Percentiles rank a stretch among this genome's conserved stretches.
Evolutionary conservation across 805 yeast species (phyloP).

Genomic region (Candida pini): DNA sequence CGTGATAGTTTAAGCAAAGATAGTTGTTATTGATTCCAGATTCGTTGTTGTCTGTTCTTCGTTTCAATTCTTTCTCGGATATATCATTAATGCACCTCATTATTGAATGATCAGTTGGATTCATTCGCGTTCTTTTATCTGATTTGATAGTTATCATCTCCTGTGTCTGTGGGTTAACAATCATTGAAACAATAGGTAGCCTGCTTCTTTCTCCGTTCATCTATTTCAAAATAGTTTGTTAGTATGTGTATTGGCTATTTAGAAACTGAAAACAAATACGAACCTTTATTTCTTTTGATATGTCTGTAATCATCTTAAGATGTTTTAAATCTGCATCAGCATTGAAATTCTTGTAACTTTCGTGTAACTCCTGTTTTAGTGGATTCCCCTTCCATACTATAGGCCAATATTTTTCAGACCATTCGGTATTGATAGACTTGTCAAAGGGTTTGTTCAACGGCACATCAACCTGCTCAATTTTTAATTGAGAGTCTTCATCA

Average conservation of each 20-base stretch:
- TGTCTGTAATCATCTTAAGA: slow-evolving; percentile 24
- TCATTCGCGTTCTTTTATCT: slow-evolving; percentile 35
- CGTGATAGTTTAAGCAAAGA: slow-evolving; percentile 69
- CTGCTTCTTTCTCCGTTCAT: slow-evolving; percentile 1
- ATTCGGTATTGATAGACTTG: slow-evolving; percentile 55
- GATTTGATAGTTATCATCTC: slow-evolving; percentile 33
- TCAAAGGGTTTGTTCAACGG: slow-evolving; percentile 66
- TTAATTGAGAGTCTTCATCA: not conserved
- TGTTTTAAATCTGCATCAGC: slow-evolving; percentile 35
- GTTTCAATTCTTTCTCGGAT: slow-evolving; percentile 46
- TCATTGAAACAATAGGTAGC: slow-evolving; percentile 51
- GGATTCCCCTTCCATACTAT: slow-evolving; percentile 93
- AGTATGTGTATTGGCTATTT: not conserved
- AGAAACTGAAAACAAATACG: not conserved
- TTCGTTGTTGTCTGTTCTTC: slow-evolving; percentile 25
- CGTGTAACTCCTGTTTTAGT: slow-evolving; percentile 59
- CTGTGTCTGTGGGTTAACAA: slow-evolving; percentile 52
- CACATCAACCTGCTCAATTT: slow-evolving; percentile 29
- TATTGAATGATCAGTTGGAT: slow-evolving; percentile 67
- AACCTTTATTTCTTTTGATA: slow-evolving; percentile 15
- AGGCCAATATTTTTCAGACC: slow-evolving; percentile 81
- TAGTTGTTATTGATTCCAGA: slow-evolving; percentile 33
- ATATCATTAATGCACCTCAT: slow-evolving; percentile 65
- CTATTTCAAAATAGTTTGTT: not conserved
- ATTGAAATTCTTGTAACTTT: slow-evolving; percentile 34